A percentile compares a stretch with the other conserved stretches of the same genome.
Conservation (phyloP, 2,329 filamentous ascomycete species). For the Neoascochyta sp. region DNA sequence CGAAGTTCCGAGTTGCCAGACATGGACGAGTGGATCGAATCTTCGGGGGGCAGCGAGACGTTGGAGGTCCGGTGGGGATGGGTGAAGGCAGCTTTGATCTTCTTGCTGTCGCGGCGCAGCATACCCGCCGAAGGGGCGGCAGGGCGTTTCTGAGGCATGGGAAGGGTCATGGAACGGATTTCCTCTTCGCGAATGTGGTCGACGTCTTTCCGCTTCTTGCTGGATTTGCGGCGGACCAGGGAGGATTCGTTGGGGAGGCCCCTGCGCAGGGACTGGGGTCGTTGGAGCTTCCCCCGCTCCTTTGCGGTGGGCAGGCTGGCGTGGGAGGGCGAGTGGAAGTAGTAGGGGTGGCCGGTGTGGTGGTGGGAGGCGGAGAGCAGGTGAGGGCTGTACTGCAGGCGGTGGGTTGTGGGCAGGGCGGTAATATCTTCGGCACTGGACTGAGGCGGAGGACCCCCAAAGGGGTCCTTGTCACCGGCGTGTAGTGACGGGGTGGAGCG, state of each 20-base stretch:
- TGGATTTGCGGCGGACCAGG: slow-evolving; percentile 65
- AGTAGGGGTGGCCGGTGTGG: slow-evolving; percentile 43
- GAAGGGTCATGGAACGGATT: slow-evolving; percentile 76
- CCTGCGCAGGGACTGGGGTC: slow-evolving; percentile 53
- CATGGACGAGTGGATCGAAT: slow-evolving; percentile 72
- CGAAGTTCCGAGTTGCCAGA: slow-evolving; percentile 71
- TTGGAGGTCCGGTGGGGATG: slow-evolving; percentile 62
- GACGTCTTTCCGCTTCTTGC: slow-evolving; percentile 60
- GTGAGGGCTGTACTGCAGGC: slow-evolving; percentile 47
- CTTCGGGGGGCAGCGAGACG: slow-evolving; percentile 68
- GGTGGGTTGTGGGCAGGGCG: slow-evolving; percentile 42
- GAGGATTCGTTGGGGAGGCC: slow-evolving; percentile 55
- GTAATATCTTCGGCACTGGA: slow-evolving; percentile 46
- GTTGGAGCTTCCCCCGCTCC: slow-evolving; percentile 45
- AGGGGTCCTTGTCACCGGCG: slow-evolving; percentile 25
- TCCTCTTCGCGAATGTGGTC: slow-evolving; percentile 80
- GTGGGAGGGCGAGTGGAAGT: slow-evolving; percentile 40
- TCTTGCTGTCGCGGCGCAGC: slow-evolving; percentile 64
- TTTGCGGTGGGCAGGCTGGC: slow-evolving; percentile 33
- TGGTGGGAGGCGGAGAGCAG: slow-evolving; percentile 44
- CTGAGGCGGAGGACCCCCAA: slow-evolving; percentile 16
- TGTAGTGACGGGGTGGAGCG: slow-evolving; percentile 32
- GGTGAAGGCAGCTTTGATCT: slow-evolving; percentile 58
- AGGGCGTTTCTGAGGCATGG: slow-evolving; percentile 61
- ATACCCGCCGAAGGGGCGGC: slow-evolving; percentile 58